Conservation (phyloP, 805 yeast species). For the Candida silvicultrix region DNA sequence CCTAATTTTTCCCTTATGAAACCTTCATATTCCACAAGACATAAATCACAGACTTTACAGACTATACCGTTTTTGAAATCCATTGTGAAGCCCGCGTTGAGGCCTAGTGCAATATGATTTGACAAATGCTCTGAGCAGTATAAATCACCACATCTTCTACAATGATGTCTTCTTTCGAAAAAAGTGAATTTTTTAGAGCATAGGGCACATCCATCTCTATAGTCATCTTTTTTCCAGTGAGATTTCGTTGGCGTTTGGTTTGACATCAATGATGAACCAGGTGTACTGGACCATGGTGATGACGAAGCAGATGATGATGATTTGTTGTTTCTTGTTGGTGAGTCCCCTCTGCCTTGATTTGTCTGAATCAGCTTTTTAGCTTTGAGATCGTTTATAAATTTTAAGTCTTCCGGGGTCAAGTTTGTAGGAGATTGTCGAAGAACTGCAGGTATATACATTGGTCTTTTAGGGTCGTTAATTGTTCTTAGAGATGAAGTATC, state of each 20-base stretch:
- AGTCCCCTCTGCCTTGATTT: slow-evolving; percentile 7
- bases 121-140: slow-evolving; percentile 66
- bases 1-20: slow-evolving; percentile 29
- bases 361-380: slow-evolving; percentile 10
- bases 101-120: slow-evolving; percentile 48
- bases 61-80: slow-evolving; percentile 49
- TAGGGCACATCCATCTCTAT: slow-evolving; percentile 53
- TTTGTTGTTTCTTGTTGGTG: slow-evolving; percentile 20
- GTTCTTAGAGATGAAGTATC: slow-evolving; percentile 3
- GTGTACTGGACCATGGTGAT: slow-evolving; percentile 18
- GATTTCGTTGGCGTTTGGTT: slow-evolving; percentile 32
- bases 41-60: slow-evolving; percentile 63
- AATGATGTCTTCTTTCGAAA: slow-evolving; percentile 77
- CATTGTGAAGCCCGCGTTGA: slow-evolving; percentile 56
- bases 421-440: slow-evolving; percentile 46
- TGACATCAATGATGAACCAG: slow-evolving; percentile 18
- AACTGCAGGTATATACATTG: slow-evolving; percentile 89
- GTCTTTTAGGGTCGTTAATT: slow-evolving; percentile 72
- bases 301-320: too few species aligned
- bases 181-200: slow-evolving; percentile 70
- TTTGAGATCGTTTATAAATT: slow-evolving; percentile 23
- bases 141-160: slow-evolving; percentile 80
- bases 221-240: slow-evolving; percentile 73
- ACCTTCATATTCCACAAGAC: slow-evolving; percentile 56
- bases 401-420: slow-evolving; percentile 33